phyloP scores from a whole-genome alignment of 139 green algal genomes.

The Coelastrella sp. region DNA sequence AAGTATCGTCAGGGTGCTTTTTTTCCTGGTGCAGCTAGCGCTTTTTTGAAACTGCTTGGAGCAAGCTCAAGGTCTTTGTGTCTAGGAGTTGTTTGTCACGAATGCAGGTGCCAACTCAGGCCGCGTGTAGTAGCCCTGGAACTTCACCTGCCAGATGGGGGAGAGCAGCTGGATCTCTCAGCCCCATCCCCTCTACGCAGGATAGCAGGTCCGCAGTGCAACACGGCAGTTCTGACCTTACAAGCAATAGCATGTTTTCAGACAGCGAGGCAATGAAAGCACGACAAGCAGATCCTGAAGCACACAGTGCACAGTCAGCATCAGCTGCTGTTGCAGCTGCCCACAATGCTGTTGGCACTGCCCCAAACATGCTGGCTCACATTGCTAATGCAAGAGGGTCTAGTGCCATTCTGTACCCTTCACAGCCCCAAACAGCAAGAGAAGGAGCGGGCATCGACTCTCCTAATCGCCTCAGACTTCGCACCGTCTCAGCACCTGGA shows the following conservation, averaged over 20 bases:
- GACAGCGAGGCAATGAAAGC: too few species aligned
- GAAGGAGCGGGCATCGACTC: background rate
- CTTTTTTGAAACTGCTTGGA: too few species aligned
- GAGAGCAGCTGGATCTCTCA: constrained; percentile 4
- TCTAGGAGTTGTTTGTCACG: too few species aligned
- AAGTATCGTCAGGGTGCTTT: background rate
- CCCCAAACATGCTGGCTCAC: background rate
- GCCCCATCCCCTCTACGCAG: background rate
- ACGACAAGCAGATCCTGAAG: background rate
- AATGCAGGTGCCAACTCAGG: too few species aligned
- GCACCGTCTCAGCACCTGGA: constrained; percentile 1
- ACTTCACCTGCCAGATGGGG: constrained; percentile 4
- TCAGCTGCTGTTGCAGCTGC: background rate
- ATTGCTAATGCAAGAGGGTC: background rate
- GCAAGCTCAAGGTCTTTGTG: too few species aligned
- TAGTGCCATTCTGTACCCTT: background rate
- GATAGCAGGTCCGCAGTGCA: too few species aligned
- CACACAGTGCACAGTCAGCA: background rate
- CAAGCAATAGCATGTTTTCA: too few species aligned
- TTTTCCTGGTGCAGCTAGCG: background rate
- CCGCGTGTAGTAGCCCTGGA: constrained; percentile 3
- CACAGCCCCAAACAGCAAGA: background rate
- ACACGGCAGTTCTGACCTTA: too few species aligned
- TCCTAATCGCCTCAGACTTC: background rate
- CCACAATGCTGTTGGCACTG: background rate